Conservation (phyloP, 176 grass and related monocot genomes). For the Musa itinerans region DNA sequence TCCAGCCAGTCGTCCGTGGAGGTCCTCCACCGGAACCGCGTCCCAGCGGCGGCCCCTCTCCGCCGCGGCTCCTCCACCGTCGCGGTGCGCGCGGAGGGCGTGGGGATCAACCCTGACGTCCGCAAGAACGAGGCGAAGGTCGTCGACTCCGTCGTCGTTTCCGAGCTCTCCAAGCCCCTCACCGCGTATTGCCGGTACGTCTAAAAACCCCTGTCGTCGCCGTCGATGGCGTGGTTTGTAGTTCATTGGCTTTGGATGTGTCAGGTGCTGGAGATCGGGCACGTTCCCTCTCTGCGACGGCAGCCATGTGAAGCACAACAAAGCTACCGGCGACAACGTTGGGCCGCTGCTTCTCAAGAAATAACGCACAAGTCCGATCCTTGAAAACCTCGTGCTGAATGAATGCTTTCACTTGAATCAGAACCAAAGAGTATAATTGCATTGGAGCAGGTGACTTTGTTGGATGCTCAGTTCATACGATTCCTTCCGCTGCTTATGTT, state of each 20-base stretch:
- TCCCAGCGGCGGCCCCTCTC: background rate
- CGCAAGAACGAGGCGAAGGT: conserved; percentile 84
- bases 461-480: too few relatives aligned
- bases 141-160: conserved; percentile 63
- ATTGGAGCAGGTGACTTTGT: too few relatives aligned
- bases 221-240: background rate
- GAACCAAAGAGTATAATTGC: too few relatives aligned
- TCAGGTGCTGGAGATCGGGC: conserved; percentile 89
- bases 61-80: conserved; percentile 1
- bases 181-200: conserved; percentile 76
- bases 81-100: conserved; percentile 54
- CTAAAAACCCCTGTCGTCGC: background rate
- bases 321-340: conserved; percentile 86
- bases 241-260: background rate
- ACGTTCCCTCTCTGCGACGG: conserved; percentile 95
- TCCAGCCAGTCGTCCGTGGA: background rate
- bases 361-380: conserved; percentile 5
- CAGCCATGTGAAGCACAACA: conserved; percentile 91
- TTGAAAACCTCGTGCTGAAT: too few relatives aligned
- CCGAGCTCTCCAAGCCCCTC: conserved; percentile 79
- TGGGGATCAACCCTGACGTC: conserved; percentile 69
- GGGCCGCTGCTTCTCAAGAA: conserved; percentile 88
- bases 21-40: background rate
- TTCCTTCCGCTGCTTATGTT: too few relatives aligned
- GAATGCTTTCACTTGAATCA: too few relatives aligned